Evolutionary conservation across 2,329 filamentous ascomycete genomes (phyloP).

Genomic region (Alternaria dauci): DNA sequence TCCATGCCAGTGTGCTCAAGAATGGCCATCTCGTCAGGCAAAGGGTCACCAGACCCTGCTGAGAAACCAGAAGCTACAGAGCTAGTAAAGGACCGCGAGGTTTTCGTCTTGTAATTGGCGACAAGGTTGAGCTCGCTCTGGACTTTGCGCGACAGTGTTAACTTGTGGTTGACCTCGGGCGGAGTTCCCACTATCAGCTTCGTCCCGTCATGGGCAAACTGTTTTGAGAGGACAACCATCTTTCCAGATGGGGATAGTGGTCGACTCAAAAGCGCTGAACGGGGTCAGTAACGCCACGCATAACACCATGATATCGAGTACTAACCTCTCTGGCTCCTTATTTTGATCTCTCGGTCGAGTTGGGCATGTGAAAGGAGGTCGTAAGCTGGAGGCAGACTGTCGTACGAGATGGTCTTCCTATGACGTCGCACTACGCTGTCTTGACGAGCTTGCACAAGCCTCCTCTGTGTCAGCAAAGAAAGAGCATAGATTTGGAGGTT

Average conservation of each 20-base stretch:
- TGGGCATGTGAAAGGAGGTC: slow-evolving; percentile 27
- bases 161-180: slow-evolving; percentile 22
- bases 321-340: slow-evolving; percentile 37
- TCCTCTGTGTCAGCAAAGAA: slow-evolving; percentile 17
- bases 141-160: slow-evolving; percentile 38
- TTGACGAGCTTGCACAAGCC: slow-evolving; percentile 53
- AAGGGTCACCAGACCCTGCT: slow-evolving; percentile 39
- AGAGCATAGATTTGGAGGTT: not conserved
- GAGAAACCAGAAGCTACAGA: slow-evolving; percentile 46
- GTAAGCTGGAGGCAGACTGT: slow-evolving; percentile 12
- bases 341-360: slow-evolving; percentile 38
- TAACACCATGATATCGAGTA: not conserved
- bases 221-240: slow-evolving; percentile 52
- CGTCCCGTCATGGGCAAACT: slow-evolving; percentile 40
- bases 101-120: slow-evolving; percentile 14
- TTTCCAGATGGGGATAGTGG: slow-evolving; percentile 49
- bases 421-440: slow-evolving; percentile 49
- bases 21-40: slow-evolving; percentile 39
- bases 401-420: slow-evolving; percentile 26
- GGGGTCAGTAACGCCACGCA: slow-evolving; percentile 1
- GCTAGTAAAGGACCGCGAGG: slow-evolving; percentile 11
- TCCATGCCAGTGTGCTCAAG: slow-evolving; percentile 11
- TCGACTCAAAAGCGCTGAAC: slow-evolving; percentile 36
- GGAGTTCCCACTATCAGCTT: slow-evolving; percentile 47
- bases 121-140: slow-evolving; percentile 42